phyloP scores from a whole-genome alignment of 2,329 filamentous ascomycete genomes.

The Ophiostoma sp. region DNA sequence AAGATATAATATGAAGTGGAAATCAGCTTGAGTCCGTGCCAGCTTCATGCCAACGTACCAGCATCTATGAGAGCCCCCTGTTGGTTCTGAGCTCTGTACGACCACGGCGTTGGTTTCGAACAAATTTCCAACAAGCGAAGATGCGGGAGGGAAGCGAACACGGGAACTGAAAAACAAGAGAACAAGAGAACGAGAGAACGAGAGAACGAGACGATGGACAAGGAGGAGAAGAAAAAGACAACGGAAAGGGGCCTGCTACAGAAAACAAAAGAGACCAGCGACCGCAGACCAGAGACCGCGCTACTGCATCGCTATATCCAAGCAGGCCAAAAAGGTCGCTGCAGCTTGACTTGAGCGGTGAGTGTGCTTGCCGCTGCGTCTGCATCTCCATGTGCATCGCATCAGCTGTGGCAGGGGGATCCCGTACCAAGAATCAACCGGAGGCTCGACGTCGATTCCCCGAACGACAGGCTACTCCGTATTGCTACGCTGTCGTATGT shows the following conservation, averaged over 20 bases:
- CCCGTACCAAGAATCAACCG: not conserved
- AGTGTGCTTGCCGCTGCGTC: not conserved
- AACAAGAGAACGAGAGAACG: too few species aligned
- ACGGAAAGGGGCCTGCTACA: not conserved
- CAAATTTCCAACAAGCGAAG: too few species aligned
- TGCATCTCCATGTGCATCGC: not conserved
- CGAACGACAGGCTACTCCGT: not conserved
- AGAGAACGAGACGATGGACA: not conserved
- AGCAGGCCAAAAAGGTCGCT: too few species aligned
- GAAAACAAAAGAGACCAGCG: conserved; percentile 1
- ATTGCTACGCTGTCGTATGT: conserved; percentile 2
- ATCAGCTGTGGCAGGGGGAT: not conserved
- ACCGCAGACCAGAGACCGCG: not conserved
- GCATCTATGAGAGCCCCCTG: too few species aligned
- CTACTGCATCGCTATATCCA: not conserved
- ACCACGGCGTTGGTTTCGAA: not conserved
- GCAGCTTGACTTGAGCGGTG: not conserved
- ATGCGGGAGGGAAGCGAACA: not conserved
- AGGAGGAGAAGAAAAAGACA: not conserved
- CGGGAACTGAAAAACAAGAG: not conserved
- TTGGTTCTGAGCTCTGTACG: not conserved
- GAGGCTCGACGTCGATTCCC: not conserved
- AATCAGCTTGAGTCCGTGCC: too few species aligned
- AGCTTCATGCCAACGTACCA: too few species aligned
- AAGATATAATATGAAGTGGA: too few species aligned